Evolutionary conservation across 306 rosid species (phyloP).

Genomic region (Alnus rubra): DNA sequence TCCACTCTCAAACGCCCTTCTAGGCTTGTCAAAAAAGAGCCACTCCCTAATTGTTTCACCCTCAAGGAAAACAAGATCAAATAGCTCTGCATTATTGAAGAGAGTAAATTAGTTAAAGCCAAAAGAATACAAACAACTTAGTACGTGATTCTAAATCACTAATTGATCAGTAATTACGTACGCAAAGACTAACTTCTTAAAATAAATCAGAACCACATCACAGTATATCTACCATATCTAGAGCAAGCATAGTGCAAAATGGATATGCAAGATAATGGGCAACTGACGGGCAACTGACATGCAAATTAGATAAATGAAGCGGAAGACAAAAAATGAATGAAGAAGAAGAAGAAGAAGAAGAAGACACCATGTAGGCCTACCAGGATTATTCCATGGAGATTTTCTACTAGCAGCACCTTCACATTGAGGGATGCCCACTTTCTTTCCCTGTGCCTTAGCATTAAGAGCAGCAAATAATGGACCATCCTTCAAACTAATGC

Average conservation of each 20-base stretch:
- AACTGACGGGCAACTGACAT: background rate
- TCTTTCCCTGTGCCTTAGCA: conserved; percentile 77
- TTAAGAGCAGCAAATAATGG: conserved; percentile 79
- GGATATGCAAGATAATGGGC: conserved; percentile 2
- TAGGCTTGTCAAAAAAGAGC: conserved; percentile 96
- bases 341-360: background rate
- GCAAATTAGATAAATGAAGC: conserved; percentile 6
- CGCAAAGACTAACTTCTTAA: conserved; percentile 5
- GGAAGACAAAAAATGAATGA: conserved; percentile 14
- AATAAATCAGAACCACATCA: background rate
- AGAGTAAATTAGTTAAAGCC: conserved; percentile 12
- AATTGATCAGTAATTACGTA: background rate
- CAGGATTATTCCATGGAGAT: conserved; percentile 96
- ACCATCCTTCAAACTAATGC: conserved; percentile 83
- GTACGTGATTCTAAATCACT: background rate
- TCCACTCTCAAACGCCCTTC: conserved; percentile 91
- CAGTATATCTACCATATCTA: background rate
- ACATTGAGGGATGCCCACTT: conserved; percentile 84
- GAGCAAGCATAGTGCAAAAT: conserved; percentile 20
- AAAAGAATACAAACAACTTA: conserved; percentile 17
- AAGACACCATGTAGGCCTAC: conserved; percentile 35
- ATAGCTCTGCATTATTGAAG: conserved; percentile 61
- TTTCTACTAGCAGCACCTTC: conserved; percentile 95
- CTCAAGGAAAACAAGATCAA: conserved; percentile 69
- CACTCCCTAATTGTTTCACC: conserved; percentile 89